These are phyloP conservation scores for Heracleum sosnowskyi DNA, from an alignment of 129 eudicot species.

Conservation along the genomic window DNA sequence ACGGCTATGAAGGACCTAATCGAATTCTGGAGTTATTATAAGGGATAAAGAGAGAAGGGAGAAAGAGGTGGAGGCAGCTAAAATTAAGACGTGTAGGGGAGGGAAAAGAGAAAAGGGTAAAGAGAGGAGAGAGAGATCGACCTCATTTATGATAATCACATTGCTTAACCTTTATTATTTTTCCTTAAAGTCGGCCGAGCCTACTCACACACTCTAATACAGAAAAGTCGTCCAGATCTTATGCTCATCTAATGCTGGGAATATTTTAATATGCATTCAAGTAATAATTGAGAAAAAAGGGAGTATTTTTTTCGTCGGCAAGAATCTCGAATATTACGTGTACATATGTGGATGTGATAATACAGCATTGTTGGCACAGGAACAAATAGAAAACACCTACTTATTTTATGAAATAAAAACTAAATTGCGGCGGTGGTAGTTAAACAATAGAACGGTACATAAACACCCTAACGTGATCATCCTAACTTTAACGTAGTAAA, in stretches of 20 bases:
- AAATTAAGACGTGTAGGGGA: too few species aligned
- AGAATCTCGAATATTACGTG: neutral
- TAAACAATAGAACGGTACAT: neutral
- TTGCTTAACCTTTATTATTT: too few species aligned
- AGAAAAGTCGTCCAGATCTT: neutral
- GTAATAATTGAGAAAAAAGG: neutral
- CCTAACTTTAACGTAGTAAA: neutral
- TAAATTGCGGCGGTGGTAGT: neutral
- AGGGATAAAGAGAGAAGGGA: too few species aligned
- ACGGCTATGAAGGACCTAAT: too few species aligned
- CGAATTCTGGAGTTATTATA: too few species aligned
- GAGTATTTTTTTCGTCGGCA: neutral
- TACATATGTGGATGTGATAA: neutral
- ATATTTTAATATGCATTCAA: neutral
- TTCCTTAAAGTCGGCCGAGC: neutral
- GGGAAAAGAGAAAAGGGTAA: too few species aligned
- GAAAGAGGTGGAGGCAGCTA: too few species aligned
- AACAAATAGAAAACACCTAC: neutral
- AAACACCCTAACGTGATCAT: neutral
- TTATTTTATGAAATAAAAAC: too few species aligned
- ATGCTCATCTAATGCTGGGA: neutral
- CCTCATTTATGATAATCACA: too few species aligned
- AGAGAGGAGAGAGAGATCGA: too few species aligned
- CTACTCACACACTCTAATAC: neutral
- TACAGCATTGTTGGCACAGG: neutral